Conservation (phyloP, 192 early-diverging fungal genomes). For the Chytriomyces confervae region DNA sequence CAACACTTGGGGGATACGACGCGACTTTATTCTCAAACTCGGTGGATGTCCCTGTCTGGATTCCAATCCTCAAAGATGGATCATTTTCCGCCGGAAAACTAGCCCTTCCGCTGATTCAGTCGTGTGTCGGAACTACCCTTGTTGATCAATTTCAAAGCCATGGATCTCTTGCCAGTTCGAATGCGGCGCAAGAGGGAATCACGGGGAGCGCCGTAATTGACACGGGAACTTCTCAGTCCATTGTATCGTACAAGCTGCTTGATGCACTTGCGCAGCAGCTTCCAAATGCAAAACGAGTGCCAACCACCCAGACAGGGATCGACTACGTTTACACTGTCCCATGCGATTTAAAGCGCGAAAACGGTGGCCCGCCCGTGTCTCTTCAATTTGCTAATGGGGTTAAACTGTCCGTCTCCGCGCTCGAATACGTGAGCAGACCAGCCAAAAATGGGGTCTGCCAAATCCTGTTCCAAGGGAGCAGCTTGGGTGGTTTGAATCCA, state of each 20-base stretch:
- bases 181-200: neutral
- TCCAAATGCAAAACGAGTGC: neutral
- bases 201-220: neutral
- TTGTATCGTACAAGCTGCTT: neutral
- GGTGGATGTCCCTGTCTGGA: neutral
- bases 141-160: constrained; percentile 11
- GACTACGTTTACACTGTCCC: constrained; percentile 1
- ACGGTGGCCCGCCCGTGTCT: neutral
- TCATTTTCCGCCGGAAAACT: constrained; percentile 11
- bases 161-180: neutral
- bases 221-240: neutral
- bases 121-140: neutral
- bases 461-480: neutral
- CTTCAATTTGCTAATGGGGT: neutral
- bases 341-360: neutral
- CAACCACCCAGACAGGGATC: neutral
- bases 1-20: constrained; percentile 23
- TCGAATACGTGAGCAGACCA: neutral
- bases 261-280: neutral
- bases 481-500: neutral
- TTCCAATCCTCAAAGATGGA: constrained; percentile 14
- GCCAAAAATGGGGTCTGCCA: neutral
- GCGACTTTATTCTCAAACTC: constrained; percentile 2
- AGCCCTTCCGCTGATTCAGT: neutral
- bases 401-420: neutral